A percentile compares a stretch with the other conserved stretches of the same genome.
These are phyloP conservation scores for Tolypocladium amazonense DNA, from an alignment of 2,329 filamentous ascomycete genomes.

Conservation along the genomic window DNA sequence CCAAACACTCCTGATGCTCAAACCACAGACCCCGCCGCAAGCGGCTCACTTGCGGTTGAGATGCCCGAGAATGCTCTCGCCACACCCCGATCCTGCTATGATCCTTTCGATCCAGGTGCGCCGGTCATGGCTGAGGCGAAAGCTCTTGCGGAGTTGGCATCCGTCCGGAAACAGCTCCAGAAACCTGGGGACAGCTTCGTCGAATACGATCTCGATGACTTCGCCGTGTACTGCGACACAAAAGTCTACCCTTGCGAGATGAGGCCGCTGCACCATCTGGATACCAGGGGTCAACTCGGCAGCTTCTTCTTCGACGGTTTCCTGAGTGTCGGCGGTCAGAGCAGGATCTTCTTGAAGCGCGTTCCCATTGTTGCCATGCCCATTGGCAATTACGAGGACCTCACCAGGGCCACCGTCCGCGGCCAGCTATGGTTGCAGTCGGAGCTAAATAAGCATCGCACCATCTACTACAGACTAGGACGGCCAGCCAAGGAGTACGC, in stretches of 20 bases:
- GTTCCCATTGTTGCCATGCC: conserved; percentile 49
- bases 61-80: conserved; percentile 15
- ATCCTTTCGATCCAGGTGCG: conserved; percentile 17
- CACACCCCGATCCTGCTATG: conserved; percentile 17
- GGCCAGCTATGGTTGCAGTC: conserved; percentile 57
- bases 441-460: conserved; percentile 20
- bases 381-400: conserved; percentile 52
- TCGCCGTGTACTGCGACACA: conserved; percentile 42
- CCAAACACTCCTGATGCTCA: not conserved
- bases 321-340: conserved; percentile 35
- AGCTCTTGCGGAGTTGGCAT: conserved; percentile 5
- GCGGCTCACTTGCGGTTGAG: conserved; percentile 9
- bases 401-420: conserved; percentile 33
- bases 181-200: conserved; percentile 16
- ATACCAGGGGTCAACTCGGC: conserved; percentile 20
- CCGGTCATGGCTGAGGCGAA: conserved; percentile 12
- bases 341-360: conserved; percentile 38
- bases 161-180: conserved; percentile 4
- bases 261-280: conserved; percentile 41
- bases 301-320: conserved; percentile 50
- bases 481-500: conserved; percentile 48
- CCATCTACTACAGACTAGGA: conserved; percentile 54
- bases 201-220: conserved; percentile 45
- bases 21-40: too few species aligned
- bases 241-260: conserved; percentile 35